Evolutionary conservation across 1,139 yeast genomes (phyloP).

Genomic region (Meyerozyma smithsonii): DNA sequence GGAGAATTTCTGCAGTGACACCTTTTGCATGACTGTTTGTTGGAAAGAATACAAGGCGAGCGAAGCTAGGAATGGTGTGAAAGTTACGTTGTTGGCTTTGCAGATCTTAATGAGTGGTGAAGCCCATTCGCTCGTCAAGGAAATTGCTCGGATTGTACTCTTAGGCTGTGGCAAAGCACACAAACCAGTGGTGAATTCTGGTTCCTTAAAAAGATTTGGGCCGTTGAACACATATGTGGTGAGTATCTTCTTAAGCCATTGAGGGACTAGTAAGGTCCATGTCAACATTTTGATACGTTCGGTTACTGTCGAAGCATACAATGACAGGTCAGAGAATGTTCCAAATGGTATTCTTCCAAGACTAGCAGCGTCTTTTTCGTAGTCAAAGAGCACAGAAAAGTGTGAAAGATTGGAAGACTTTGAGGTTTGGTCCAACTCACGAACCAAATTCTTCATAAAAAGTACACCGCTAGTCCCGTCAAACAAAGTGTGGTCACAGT

Average conservation of each 20-base stretch:
- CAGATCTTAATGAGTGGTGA: constrained; percentile 11
- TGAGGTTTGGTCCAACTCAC: constrained; percentile 9
- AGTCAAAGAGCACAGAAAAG: constrained; percentile 7
- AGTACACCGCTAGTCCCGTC: constrained; percentile 33
- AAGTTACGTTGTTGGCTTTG: constrained; percentile 16
- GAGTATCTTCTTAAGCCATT: constrained; percentile 7
- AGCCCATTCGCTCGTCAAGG: constrained; percentile 10
- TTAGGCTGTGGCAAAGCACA: constrained; percentile 12
- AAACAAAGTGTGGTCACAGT: constrained; percentile 29
- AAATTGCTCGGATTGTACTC: constrained; percentile 8
- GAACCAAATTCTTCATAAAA: constrained; percentile 29
- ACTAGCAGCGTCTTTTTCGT: constrained; percentile 4
- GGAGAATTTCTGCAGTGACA: constrained; percentile 10
- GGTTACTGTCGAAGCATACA: constrained; percentile 7
- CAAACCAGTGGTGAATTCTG: constrained; percentile 13
- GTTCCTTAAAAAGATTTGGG: constrained; percentile 13
- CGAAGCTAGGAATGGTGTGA: constrained; percentile 23
- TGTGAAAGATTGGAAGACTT: background rate
- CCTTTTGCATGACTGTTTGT: constrained; percentile 15
- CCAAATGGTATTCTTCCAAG: constrained; percentile 4
- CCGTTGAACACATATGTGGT: background rate
- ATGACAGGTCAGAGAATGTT: constrained; percentile 2
- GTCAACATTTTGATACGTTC: constrained; percentile 5
- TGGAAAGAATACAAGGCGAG: constrained; percentile 18
- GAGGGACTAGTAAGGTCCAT: constrained; percentile 6